Evolutionary conservation across 176 grass and related monocot species (phyloP), one percentile per base, ranked within the genome.

Genomic region (Aegilops bicornis): DNA sequence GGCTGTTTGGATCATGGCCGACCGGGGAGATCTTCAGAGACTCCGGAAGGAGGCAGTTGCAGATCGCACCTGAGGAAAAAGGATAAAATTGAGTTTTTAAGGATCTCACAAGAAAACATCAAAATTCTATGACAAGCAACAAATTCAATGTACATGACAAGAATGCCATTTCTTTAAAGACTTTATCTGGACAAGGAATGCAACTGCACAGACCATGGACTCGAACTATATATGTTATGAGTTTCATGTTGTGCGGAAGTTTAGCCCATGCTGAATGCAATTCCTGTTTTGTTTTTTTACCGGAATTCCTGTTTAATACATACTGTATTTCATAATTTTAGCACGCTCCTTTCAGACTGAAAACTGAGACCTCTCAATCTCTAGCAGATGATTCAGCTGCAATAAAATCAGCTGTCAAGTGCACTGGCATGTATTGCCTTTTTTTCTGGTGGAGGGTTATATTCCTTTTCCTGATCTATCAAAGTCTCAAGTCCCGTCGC

Each of bases 1-100:
- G 92, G 5, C 35, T 92, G 35, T 92, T 95, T 3, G 90, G 90
- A 56, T 98, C 92, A 85, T 94, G 87, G 16, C 92, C 85, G 0
- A 94, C 90, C 15, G 94, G 90, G 81, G 90, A 89, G 70, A 96
- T 96, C 87, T 97, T 99, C 4, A 99, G 94, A 19, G 97, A 88
- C 33, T 92, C 92, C 0, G 97, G 97, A 4, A 98, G 90, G 65
- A 96, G 77, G 61, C 92, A 98, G 64, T 96, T 98, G 92, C 97
- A 96, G n/a, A 98, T 74, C 35, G 92, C 89, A 35, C 97, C 97
- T 98, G 32, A 89, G 62, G 79, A 12, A 83, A 54, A 73, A 17
- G 1, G 31, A 43, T 65, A 30, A 79, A 79, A 33, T 16, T 4
- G 17, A 86, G 3, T 43, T 56, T 22, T 22, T 8, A 59, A 59